Conservation (phyloP, 2,329 filamentous ascomycete genomes). For the Aotearoamyces nothofagi region DNA sequence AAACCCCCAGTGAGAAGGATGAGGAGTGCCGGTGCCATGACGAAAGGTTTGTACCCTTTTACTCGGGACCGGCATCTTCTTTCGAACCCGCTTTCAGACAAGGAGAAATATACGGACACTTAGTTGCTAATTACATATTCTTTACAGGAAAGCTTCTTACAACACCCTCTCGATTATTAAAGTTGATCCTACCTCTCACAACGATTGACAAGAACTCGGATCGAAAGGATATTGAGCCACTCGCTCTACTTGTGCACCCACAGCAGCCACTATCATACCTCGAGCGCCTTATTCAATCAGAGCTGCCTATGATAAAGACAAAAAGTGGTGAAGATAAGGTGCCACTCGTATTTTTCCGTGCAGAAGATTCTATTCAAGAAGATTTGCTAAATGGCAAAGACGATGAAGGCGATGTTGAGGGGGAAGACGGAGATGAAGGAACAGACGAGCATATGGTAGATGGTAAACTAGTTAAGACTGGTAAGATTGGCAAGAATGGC, state of each 20-base stretch:
- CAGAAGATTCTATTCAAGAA: conserved; percentile 56
- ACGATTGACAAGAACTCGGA: conserved; percentile 41
- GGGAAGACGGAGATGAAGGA: conserved; percentile 20
- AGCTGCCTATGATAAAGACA: conserved; percentile 50
- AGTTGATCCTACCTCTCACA: conserved; percentile 63
- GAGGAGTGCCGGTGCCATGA: conserved; percentile 39
- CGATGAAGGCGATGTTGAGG: conserved; percentile 17
- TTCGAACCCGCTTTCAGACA: not conserved
- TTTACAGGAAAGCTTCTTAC: conserved; percentile 62
- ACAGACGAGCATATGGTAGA: conserved; percentile 33
- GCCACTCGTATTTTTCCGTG: conserved; percentile 64
- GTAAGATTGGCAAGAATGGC: conserved; percentile 15
- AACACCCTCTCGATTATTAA: conserved; percentile 66
- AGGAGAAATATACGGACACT: not conserved
- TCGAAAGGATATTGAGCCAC: conserved; percentile 61
- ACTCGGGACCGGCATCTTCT: conserved; percentile 1
- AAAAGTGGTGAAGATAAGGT: conserved; percentile 51
- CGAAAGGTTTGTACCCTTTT: conserved; percentile 32
- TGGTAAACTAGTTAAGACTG: conserved; percentile 24
- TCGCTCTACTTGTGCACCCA: conserved; percentile 75
- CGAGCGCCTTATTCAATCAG: conserved; percentile 76
- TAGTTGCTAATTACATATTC: not conserved
- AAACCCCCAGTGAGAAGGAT: conserved; percentile 33
- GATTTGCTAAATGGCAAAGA: conserved; percentile 25
- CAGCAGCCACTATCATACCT: conserved; percentile 86